Evolutionary conservation across 371 early-diverging fungal genomes (phyloP), one percentile per base, ranked within the genome.

Genomic region (Mucor plumbeus): DNA sequence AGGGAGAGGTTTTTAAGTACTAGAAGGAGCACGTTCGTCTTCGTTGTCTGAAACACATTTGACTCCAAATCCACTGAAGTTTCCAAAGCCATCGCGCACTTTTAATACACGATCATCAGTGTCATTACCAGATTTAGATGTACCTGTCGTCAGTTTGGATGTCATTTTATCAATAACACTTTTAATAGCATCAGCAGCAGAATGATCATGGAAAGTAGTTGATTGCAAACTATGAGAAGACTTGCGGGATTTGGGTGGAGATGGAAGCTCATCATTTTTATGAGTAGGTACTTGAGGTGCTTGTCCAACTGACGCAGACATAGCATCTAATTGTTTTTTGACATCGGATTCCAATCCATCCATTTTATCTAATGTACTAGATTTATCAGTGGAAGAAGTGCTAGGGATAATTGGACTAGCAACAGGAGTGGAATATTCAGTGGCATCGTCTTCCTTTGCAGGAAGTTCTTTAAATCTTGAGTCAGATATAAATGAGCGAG

Each of bases 11-110:
- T 53, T 54, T 21, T 40, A 31, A 31, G 17, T 43, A 7, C 43
- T 41, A 33, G 40, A 43, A 56, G 33, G 47, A 56, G 57, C 17
- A 14, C n/a, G n/a, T n/a, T 31, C 31, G 53, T 36, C 17, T 56
- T 35, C 57, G 41, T 66, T 34, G 40, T 66, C 38, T 8, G 60
- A 43, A 39, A 70, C 61, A 40, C 70, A 70, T 13, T 70, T 61
- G 31, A 70, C 50, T 4, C 70, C 70, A 50, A 70, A 48, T 0
- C 70, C 70, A 50, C 4, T 40, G 34, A 70, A 70, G 36, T 65
- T 65, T 61, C 61, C 65, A 41, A 70, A 70, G 13, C 70, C 70
- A 17, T 56, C 19, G 31, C 61, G 36, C 8, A 70, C 70, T 17
- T 41, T 19, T 7, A 69, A 44, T 5, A 59, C 59, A 50, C 59